Percentiles rank a stretch among this genome's conserved stretches.
phyloP scores from a whole-genome alignment of 805 yeast genomes.

The Candida parachauliodes region DNA sequence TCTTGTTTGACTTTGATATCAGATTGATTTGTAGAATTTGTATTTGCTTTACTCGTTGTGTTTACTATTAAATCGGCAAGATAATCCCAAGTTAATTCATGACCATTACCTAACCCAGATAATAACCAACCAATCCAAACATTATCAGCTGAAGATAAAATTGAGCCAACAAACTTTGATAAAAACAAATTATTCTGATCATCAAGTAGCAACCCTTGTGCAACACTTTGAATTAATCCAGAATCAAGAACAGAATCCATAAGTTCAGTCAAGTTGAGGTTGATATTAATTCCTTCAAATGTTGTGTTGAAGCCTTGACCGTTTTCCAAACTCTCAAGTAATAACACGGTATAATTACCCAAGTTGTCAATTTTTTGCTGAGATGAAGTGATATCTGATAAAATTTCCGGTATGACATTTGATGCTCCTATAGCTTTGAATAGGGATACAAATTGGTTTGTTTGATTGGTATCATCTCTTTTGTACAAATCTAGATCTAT shows the following conservation, averaged over 20 bases:
- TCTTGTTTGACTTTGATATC: background rate
- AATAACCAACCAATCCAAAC: slow-evolving; percentile 29
- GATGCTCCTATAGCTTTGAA: slow-evolving; percentile 6
- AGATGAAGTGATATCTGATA: slow-evolving; percentile 29
- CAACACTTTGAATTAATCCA: slow-evolving; percentile 25
- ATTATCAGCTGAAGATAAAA: slow-evolving; percentile 19
- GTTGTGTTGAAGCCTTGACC: slow-evolving; percentile 3
- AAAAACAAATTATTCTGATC: slow-evolving; percentile 24
- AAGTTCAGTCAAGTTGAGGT: slow-evolving; percentile 22
- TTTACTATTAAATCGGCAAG: slow-evolving; percentile 27
- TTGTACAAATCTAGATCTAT: background rate
- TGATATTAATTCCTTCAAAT: slow-evolving; percentile 13
- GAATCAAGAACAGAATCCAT: slow-evolving; percentile 18
- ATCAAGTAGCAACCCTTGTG: slow-evolving; percentile 24
- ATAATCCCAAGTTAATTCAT: slow-evolving; percentile 24
- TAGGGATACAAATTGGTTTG: slow-evolving; percentile 3
- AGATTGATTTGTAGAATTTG: slow-evolving; percentile 3
- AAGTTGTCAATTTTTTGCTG: slow-evolving; percentile 26
- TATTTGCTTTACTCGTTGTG: slow-evolving; percentile 17
- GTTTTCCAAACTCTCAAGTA: slow-evolving; percentile 12
- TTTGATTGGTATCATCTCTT: slow-evolving; percentile 1
- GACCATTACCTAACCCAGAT: slow-evolving; percentile 31
- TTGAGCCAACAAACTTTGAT: slow-evolving; percentile 23
- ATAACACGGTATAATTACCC: slow-evolving; percentile 17
- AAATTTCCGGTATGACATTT: slow-evolving; percentile 14